Evolutionary conservation across 257 asterid species (phyloP), one percentile per base, ranked within the genome.

Genomic region (Scutellaria galericulata): DNA sequence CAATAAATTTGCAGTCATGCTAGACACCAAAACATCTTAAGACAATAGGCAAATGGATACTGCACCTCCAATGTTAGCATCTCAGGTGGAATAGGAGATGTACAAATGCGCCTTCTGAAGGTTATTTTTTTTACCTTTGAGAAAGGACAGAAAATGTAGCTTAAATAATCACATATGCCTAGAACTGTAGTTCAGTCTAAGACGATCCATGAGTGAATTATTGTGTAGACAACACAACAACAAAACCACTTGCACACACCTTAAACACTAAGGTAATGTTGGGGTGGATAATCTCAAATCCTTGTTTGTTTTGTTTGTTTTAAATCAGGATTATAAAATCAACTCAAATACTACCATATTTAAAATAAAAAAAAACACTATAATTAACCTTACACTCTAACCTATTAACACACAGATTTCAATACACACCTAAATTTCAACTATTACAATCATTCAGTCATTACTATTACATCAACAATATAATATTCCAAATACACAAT

Each of bases 31-130:
- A 61, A 22, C 41, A 54, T 15, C 14, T 20, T 59, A 59, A 68
- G 73, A 68, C 31, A 47, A 52, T 68, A 27, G 40, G 73, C n/a
- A 5, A 68, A n/a, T 31, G 6, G n/a, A 35, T 27, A 22, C 14
- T 66, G 61, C 1, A 5, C 61, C 37, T 50, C 52, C 48, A 31
- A 7, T 7, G 61, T 14, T 68, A 53, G 44, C 24, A 52, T 18
- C 51, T 15, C 15, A 46, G 27, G 27, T 24, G 27, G 27, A 24
- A 24, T 24, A 24, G 27, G 27, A 24, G 27, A 24, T 2, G 2
- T 24, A 24, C 27, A 24, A 24, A 8, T 11, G 52, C 12, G 52
- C 52, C 12, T 9, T 31, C 27, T 24, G 27, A 1, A 24, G 27
- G 27, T 24, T 1, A 24, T 1, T 24, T 1, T 31, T 2, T 31